Evolutionary conservation across 192 early-diverging fungal genomes (phyloP), one percentile per base, ranked within the genome.

Genomic region (Linnemannia zychae): DNA sequence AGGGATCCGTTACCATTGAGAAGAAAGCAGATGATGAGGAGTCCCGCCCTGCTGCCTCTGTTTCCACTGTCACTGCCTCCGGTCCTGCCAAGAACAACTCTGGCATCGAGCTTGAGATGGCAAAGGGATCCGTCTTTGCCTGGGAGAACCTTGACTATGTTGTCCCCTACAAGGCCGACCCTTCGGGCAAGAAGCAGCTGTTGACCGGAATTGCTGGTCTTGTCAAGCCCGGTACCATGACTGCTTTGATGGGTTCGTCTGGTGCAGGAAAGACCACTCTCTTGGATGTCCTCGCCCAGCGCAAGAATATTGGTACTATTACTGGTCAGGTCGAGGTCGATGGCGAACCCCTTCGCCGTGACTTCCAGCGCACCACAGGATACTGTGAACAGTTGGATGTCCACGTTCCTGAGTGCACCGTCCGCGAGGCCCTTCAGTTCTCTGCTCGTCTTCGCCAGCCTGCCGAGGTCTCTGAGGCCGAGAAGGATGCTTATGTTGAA

Each of bases 381-480:
- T 97, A 96, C 81, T 94, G 93, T 84, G 96, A 97, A 86, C 96
- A 97, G 82, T 91, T 95, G 82, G 95, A 95, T 75, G 91, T 96
- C 34, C 96, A 95, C 75, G 93, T 92, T 67, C 93, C 94, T 22
- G 87, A 93, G 52, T 90, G 90, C 47, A 98, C 96, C n/a, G 94
- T 96, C 33, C 92, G 93, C 36, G 96, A 97, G 82, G 92, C 92
- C 22, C 91, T 97, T 31, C 90, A 82, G 53, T 96, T 95, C 87
- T 93, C 95, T 67, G 97, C 96, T 0, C 81, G 90, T 74, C 81
- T 97, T 36, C 95, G 96, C 50, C 93, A 94, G 78, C 93, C 95
- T 1, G 88, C 90, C n/a, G 73, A 88, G n/a, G 94, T 96, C 18
- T 60, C 93, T 16, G 92, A 91, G 74, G 82, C 80, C 2, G 93